These are phyloP conservation scores for Podaxis sp. DNA, from an alignment of 768 basidiomycete genomes.

Conservation along the genomic window DNA sequence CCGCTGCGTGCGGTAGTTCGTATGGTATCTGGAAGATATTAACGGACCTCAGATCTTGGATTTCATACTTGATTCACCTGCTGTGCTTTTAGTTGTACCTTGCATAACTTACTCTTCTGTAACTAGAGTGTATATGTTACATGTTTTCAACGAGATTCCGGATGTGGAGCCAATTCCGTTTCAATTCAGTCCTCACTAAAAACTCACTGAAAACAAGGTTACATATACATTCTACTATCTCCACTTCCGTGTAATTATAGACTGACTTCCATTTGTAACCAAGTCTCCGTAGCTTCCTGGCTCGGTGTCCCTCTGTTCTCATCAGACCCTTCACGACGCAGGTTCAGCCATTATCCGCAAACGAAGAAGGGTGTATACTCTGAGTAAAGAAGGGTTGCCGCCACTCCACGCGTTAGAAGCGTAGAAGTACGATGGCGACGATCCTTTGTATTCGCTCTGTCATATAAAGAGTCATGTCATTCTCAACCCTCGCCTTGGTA, in stretches of 20 bases:
- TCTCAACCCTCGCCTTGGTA: neutral
- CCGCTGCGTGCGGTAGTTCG: conserved; percentile 4
- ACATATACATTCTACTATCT: neutral
- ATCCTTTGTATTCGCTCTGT: neutral
- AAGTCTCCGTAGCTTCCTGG: neutral
- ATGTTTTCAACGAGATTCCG: too few species aligned
- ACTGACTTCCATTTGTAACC: neutral
- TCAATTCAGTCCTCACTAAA: too few species aligned
- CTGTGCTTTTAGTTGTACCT: neutral
- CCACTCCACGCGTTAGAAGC: too few species aligned
- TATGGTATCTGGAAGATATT: conserved; percentile 5
- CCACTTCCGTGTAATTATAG: neutral
- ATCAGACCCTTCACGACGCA: neutral
- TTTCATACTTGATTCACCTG: neutral
- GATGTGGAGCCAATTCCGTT: too few species aligned
- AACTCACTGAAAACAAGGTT: too few species aligned
- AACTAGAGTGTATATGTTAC: neutral
- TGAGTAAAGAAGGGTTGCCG: neutral
- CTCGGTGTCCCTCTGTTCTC: neutral
- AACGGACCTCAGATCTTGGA: neutral
- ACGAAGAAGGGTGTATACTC: neutral
- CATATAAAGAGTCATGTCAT: neutral
- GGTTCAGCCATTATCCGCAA: too few species aligned
- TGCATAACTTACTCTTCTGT: neutral
- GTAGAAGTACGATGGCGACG: neutral